Percentiles rank a stretch among this genome's conserved stretches.
Evolutionary conservation across 2,329 filamentous ascomycete species (phyloP).

Genomic region (Neocatenulostroma microsporum): DNA sequence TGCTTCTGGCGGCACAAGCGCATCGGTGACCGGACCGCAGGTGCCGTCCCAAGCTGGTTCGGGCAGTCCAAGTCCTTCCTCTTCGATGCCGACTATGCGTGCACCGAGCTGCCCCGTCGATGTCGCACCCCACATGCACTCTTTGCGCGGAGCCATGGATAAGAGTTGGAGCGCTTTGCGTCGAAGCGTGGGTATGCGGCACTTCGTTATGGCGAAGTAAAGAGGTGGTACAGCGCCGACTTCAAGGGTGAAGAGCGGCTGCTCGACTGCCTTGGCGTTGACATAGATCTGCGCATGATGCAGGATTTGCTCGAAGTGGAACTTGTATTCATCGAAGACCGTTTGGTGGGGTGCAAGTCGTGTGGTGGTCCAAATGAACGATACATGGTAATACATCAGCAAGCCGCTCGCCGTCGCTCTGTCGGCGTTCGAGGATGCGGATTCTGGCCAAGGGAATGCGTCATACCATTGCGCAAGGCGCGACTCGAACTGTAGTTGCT

Average conservation of each 20-base stretch:
- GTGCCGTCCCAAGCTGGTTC: slow-evolving; percentile 3
- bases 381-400: slow-evolving; percentile 16
- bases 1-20: slow-evolving; percentile 10
- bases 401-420: slow-evolving; percentile 12
- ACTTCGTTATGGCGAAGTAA: slow-evolving; percentile 19
- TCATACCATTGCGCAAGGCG: slow-evolving; percentile 10
- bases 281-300: slow-evolving; percentile 12
- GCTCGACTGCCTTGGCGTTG: slow-evolving; percentile 5
- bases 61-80: slow-evolving; percentile 16
- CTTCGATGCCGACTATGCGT: slow-evolving; percentile 18
- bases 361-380: slow-evolving; percentile 14
- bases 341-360: slow-evolving; percentile 12
- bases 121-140: slow-evolving; percentile 18
- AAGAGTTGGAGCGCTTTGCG: slow-evolving; percentile 18
- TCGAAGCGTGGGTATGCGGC: slow-evolving; percentile 17
- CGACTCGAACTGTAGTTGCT: background rate
- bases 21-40: slow-evolving; percentile 7
- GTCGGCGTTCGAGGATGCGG: no score
- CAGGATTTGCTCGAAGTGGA: slow-evolving; percentile 17
- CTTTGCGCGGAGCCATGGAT: slow-evolving; percentile 15
- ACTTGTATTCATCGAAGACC: slow-evolving; percentile 17
- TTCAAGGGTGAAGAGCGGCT: slow-evolving; percentile 21
- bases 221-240: slow-evolving; percentile 17
- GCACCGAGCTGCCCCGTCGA: slow-evolving; percentile 12
- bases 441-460: slow-evolving; percentile 7